Percentiles rank a stretch among this genome's conserved stretches.
phyloP scores from a whole-genome alignment of 1,284 basidiomycete genomes.

The Coriolopsis trogii region DNA sequence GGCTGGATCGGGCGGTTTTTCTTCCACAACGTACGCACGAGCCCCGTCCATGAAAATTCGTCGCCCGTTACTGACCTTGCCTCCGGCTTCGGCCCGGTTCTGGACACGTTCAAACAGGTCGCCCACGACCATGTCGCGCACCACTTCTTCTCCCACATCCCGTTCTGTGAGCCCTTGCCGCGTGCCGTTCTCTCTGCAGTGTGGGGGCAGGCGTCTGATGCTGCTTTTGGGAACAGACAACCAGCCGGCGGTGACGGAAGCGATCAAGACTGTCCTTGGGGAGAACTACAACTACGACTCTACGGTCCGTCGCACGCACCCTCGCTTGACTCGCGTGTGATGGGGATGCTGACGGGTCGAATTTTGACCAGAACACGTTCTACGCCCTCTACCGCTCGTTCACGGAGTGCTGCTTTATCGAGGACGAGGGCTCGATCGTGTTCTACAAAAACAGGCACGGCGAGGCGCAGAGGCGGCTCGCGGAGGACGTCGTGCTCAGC shows the following conservation, averaged over 20 bases:
- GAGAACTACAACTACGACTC: conserved; percentile 45
- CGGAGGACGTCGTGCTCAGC: conserved; percentile 15
- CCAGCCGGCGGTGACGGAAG: conserved; percentile 36
- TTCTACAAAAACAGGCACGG: conserved; percentile 79
- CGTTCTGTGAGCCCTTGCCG: conserved; percentile 36
- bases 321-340: conserved; percentile 38
- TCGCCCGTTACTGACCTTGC: conserved; percentile 2
- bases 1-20: conserved; percentile 55
- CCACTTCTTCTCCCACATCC: conserved; percentile 43
- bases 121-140: conserved; percentile 43
- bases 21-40: conserved; percentile 52
- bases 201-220: too few relatives aligned
- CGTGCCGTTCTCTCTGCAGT: neutral
- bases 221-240: conserved; percentile 43
- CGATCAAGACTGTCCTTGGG: conserved; percentile 33
- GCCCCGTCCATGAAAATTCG: too few relatives aligned
- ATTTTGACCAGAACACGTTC: conserved; percentile 34
- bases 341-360: conserved; percentile 4
- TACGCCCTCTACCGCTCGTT: conserved; percentile 40
- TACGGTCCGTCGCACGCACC: conserved; percentile 42
- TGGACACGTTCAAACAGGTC: conserved; percentile 36
- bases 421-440: conserved; percentile 74
- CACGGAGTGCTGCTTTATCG: conserved; percentile 59
- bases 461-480: conserved; percentile 26
- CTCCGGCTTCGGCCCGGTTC: neutral